Conservation (phyloP, 495 filamentous ascomycete genomes). For the Penicillium daleae region DNA sequence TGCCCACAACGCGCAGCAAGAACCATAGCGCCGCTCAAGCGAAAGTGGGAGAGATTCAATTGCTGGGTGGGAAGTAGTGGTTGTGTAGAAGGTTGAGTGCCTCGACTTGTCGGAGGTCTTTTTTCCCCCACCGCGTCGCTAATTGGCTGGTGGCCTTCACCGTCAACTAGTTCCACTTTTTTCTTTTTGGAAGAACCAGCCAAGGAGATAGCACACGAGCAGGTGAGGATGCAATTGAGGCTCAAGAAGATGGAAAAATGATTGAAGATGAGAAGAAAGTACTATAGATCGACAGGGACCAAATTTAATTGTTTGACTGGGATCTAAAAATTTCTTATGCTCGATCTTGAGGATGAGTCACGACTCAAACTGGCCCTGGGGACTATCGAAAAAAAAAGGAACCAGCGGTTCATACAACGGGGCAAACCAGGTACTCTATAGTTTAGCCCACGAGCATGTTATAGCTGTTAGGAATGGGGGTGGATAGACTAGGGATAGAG, state of each 20-base stretch:
- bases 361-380: not conserved
- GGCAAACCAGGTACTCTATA: not conserved
- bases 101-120: slow-evolving; percentile 30
- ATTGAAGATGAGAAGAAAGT: slow-evolving; percentile 14
- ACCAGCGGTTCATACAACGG: slow-evolving; percentile 16
- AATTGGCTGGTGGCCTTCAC: slow-evolving; percentile 33
- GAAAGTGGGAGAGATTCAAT: slow-evolving; percentile 27
- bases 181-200: slow-evolving; percentile 13
- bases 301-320: slow-evolving; percentile 8
- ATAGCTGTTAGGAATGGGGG: not conserved
- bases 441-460: not conserved
- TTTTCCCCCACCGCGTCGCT: slow-evolving; percentile 31
- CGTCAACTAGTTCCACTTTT: slow-evolving; percentile 35
- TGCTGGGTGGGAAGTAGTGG: slow-evolving; percentile 24
- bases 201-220: not conserved
- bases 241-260: slow-evolving; percentile 10
- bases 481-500: not conserved
- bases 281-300: slow-evolving; percentile 16
- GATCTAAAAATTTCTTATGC: slow-evolving; percentile 1
- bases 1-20: slow-evolving; percentile 56
- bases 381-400: not conserved
- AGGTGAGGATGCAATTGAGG: slow-evolving; percentile 6
- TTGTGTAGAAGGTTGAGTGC: slow-evolving; percentile 28
- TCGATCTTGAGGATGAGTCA: slow-evolving; percentile 22
- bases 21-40: slow-evolving; percentile 49